These are phyloP conservation scores for Aegilops speltoides DNA, from an alignment of 176 grass and related monocot genomes.

Conservation along the genomic window DNA sequence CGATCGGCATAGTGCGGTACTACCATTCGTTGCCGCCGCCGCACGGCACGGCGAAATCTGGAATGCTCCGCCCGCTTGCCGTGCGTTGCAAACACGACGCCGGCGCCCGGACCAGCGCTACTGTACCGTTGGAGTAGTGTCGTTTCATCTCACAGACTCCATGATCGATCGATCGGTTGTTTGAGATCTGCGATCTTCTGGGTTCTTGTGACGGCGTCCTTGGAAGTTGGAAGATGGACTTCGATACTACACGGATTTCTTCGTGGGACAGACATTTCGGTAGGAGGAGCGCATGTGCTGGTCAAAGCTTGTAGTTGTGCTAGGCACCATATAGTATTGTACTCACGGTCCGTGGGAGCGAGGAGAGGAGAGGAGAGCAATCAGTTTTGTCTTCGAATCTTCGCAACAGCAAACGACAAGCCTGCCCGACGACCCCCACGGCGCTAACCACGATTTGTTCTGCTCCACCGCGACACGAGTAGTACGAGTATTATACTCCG, in stretches of 20 bases:
- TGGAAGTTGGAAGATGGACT: neutral
- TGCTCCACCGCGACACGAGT: neutral
- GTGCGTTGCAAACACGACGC: neutral
- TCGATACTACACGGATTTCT: neutral
- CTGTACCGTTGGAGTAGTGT: neutral
- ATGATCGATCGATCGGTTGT: neutral
- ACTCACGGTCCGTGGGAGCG: neutral
- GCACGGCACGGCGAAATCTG: neutral
- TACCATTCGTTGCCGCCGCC: neutral
- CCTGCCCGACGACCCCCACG: slow-evolving; percentile 12
- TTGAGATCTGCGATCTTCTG: neutral
- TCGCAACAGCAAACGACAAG: slow-evolving; percentile 61
- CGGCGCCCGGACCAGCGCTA: neutral
- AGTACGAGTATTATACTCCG: neutral
- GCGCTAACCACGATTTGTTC: slow-evolving; percentile 27
- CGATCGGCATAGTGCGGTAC: neutral
- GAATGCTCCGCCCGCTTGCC: neutral
- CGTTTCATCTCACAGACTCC: neutral
- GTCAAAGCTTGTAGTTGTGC: neutral
- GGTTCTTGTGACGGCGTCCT: neutral
- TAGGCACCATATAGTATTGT: too few relatives aligned
- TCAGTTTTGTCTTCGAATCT: slow-evolving; percentile 46
- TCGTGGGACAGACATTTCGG: neutral
- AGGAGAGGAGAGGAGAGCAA: neutral
- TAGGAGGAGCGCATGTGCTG: neutral